Evolutionary conservation across 2,329 filamentous ascomycete species (phyloP), one percentile per base, ranked within the genome.

Genomic region (Beauveria australis): DNA sequence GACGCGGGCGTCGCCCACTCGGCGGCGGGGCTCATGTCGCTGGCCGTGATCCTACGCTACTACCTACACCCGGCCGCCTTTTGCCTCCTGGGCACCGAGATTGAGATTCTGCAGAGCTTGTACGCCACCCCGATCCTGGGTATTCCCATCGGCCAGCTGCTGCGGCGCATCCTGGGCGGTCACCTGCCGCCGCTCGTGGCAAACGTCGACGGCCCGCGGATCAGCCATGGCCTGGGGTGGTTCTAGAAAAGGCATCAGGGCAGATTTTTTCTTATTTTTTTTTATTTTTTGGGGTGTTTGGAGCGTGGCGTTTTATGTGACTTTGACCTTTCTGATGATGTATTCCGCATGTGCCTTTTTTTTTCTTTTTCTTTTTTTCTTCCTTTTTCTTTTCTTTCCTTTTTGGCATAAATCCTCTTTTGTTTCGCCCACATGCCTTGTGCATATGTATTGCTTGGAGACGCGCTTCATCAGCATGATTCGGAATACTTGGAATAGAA

Each of bases 21-120:
- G 6, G 52, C 59, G 8, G 52, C 59, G 5, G 59, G 59, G 12
- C 52, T 61, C 53, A 61, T 61, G 59, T 43, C 59, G 33, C 44
- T 61, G 37, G 53, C 52, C 26, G 53, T 61, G 8, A 55, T 55
- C 9, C 53, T 61, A 16, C 59, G 59, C 7, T 61, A 51, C 46
- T 61, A 55, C 46, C 26, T 54, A n/a, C 52, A 61, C 46, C 59
- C 59, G 16, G 59, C 52, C 5, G 22, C 52, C 7, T 55, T 61
- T 14, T 61, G 59, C 53, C 26, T 55, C 24, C n/a, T 51, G 3
- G 59, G 59, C 44, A 51, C 44, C 37, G 59, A 61, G 46, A 9
- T 51, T 9, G 46, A 61, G 33, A 43, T 61, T 3, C 26, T 61
- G 18, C 52, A 55, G 53, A n/a, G 24, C 46, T 14, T 61, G 37